These are phyloP conservation scores for Leishmania braziliensis DNA, from an alignment of 208 protist genomes.

Conservation along the genomic window DNA sequence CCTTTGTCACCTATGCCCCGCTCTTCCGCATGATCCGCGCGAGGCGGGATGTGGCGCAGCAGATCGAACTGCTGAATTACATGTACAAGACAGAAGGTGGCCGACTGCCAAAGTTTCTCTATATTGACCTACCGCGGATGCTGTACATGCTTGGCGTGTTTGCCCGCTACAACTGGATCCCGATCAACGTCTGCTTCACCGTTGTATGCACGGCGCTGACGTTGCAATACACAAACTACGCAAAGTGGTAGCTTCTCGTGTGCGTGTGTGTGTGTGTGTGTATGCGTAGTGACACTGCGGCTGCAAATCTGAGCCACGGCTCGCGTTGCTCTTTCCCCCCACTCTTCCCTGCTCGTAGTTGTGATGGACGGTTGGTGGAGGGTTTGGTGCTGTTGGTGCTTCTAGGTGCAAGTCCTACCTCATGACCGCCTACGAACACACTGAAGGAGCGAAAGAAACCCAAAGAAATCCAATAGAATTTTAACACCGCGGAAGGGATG, in stretches of 20 bases:
- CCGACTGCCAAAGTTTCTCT: conserved; percentile 73
- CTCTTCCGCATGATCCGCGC: conserved; percentile 84
- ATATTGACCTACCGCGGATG: conserved; percentile 87
- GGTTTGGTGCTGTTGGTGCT: not conserved
- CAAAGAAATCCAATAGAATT: not conserved
- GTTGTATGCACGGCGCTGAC: conserved; percentile 39
- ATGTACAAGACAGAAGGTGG: conserved; percentile 86
- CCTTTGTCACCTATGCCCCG: conserved; percentile 91
- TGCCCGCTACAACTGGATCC: conserved; percentile 86
- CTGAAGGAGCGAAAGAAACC: not conserved
- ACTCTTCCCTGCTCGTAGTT: not conserved
- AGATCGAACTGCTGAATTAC: conserved; percentile 67
- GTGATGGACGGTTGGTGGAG: not conserved
- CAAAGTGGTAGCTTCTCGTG: conserved; percentile 11
- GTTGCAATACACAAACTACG: conserved; percentile 39
- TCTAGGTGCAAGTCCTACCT: not conserved
- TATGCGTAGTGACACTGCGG: not conserved
- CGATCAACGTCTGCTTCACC: conserved; percentile 75
- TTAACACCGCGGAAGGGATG: not conserved
- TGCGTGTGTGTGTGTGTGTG: not conserved
- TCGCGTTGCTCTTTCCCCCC: not conserved
- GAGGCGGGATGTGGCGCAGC: conserved; percentile 61
- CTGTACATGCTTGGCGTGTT: conserved; percentile 89
- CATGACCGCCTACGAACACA: not conserved
- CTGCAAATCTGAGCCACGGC: not conserved